A percentile compares a stretch with the other conserved stretches of the same genome.
These are phyloP conservation scores for Vachellia pachyceras DNA, from an alignment of 306 rosid genomes.

Conservation along the genomic window DNA sequence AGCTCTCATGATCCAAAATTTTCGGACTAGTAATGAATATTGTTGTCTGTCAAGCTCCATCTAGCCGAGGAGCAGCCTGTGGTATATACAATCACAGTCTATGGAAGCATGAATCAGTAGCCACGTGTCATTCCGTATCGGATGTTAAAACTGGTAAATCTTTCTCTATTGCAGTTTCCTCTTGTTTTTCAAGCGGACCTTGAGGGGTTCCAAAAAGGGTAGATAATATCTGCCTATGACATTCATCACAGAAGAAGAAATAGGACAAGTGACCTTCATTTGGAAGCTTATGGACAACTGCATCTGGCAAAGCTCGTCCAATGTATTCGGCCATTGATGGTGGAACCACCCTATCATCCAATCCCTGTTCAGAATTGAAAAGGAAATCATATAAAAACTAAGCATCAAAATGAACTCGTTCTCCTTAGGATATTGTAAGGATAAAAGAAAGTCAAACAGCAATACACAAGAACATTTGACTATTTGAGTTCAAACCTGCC, in stretches of 20 bases:
- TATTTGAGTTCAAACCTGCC: slow-evolving; percentile 73
- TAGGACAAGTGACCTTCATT: slow-evolving; percentile 92
- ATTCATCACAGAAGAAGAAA: slow-evolving; percentile 82
- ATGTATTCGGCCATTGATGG: slow-evolving; percentile 72
- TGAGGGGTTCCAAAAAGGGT: slow-evolving; percentile 79
- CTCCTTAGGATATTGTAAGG: neutral
- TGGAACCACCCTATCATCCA: slow-evolving; percentile 82
- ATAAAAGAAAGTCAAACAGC: slow-evolving; percentile 13
- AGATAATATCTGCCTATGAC: slow-evolving; percentile 74
- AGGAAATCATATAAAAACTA: slow-evolving; percentile 17
- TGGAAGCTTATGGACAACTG: slow-evolving; percentile 75
- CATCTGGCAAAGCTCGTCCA: slow-evolving; percentile 74
- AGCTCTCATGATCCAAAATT: slow-evolving; percentile 41
- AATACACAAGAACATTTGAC: slow-evolving; percentile 20
- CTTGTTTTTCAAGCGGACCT: slow-evolving; percentile 58
- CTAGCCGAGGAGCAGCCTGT: slow-evolving; percentile 51
- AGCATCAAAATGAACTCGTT: neutral
- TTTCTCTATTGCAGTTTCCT: slow-evolving; percentile 40
- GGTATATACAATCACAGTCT: slow-evolving; percentile 65
- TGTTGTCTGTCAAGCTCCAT: slow-evolving; percentile 49
- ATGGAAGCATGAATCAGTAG: slow-evolving; percentile 31
- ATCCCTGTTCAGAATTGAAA: slow-evolving; percentile 66
- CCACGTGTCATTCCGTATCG: slow-evolving; percentile 41
- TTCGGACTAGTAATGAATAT: slow-evolving; percentile 10
- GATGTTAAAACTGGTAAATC: slow-evolving; percentile 40